phyloP scores from a whole-genome alignment of 768 basidiomycete species.

The Naganishia friedmannii region DNA sequence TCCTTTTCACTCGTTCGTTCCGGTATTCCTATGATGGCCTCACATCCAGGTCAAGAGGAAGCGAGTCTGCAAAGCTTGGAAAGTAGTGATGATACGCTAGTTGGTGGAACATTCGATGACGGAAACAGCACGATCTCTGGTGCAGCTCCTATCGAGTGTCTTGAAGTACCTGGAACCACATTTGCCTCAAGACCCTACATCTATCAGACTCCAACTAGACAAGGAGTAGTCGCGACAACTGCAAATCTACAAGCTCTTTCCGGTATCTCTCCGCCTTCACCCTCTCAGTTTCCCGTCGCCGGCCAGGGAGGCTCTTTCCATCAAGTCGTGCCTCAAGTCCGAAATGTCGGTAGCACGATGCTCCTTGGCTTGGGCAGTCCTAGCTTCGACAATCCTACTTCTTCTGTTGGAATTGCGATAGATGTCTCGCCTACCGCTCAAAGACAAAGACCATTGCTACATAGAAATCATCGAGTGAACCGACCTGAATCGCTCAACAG shows the following conservation, averaged over 20 bases:
- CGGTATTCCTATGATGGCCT: neutral
- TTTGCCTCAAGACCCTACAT: neutral
- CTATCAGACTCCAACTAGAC: conserved; percentile 16
- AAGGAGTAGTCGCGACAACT: neutral
- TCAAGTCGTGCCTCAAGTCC: neutral
- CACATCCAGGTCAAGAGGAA: neutral
- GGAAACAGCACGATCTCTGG: neutral
- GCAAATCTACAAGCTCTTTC: neutral
- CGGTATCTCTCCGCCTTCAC: neutral
- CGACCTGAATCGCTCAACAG: neutral
- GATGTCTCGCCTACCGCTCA: neutral
- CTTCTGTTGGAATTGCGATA: neutral
- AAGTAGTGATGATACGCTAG: neutral
- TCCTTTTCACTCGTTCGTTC: neutral
- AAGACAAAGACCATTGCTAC: neutral
- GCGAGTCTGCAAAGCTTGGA: neutral
- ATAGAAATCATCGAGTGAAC: neutral
- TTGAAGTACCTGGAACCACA: neutral
- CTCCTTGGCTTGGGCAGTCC: neutral
- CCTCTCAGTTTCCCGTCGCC: neutral
- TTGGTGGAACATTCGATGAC: neutral
- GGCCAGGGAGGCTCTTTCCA: neutral
- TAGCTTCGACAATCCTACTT: neutral
- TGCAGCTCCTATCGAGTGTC: too few species aligned
- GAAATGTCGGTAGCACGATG: neutral